Base-by-base conservation (phyloP, 768 basidiomycete genomes). In the Boletus sensibilis region DNA sequence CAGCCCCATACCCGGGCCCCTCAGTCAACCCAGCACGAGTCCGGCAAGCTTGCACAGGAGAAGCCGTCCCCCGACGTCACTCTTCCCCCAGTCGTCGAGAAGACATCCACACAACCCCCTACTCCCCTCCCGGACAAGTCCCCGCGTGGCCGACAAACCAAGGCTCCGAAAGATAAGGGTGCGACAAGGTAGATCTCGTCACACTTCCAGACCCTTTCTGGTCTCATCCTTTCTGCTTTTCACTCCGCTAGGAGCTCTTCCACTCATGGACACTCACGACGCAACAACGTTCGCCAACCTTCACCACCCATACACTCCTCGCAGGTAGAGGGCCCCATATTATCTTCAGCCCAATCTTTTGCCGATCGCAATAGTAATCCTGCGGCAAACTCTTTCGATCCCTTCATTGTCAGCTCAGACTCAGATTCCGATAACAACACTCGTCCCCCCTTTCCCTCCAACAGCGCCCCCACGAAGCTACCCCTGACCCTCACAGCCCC, bases 301-400 rank as follows among this genome's bases (percentile, higher is more conserved):
- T 88, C 87, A 39, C 85, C 85, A 18, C 82, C 82, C 34, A 71
- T 79, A 41, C 65, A 72, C 55, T 70, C 84, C 81, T 82, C 83
- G 81, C 85, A 87, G 81, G 85, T 79, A 82, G 87, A 87, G 82
- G 81, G 70, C 66, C 70, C 72, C 58, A 58, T 62, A 27, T 56
- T 34, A 52, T 57, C 58, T 50, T 45, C 64, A 20, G 52, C 69
- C 48, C 70, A 60, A 42, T 62, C 67, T 13, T 66, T 66, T 41
- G 29, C 62, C 51, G 65, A 63, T 45, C 73, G 64, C 33, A 64
- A 49, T n/a, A 67, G 33, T 52, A 71, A 75, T 55, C 70, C 74
- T 48, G 57, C 72, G 31, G 61, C 68, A 48, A 79, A 78, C 55
- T 73, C 75, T 4, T 75, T 78, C 53, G 79, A 80, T 56, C 78